These are phyloP conservation scores for Ogataea ganodermae DNA, from an alignment of 805 yeast genomes.

Conservation along the genomic window DNA sequence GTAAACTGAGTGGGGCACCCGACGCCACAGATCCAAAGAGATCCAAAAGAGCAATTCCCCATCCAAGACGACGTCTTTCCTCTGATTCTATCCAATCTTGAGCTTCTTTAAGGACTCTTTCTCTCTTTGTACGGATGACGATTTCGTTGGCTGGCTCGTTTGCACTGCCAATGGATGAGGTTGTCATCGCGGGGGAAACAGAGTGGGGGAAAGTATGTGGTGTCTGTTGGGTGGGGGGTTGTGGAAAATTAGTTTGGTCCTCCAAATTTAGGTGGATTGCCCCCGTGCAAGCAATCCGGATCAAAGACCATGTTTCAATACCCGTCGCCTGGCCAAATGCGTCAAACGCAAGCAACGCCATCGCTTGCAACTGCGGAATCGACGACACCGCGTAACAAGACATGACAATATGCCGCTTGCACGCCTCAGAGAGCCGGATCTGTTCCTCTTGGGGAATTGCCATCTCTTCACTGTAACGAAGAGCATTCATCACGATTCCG, in stretches of 20 bases:
- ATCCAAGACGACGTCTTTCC: slow-evolving; percentile 35
- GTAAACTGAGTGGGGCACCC: slow-evolving; percentile 32
- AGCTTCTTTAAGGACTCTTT: slow-evolving; percentile 24
- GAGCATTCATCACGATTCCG: slow-evolving; percentile 22
- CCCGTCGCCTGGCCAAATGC: slow-evolving; percentile 27
- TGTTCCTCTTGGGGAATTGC: slow-evolving; percentile 3
- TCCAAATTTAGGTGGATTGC: slow-evolving; percentile 24
- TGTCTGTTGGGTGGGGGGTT: background rate
- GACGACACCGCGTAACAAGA: slow-evolving; percentile 25
- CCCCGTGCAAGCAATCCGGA: slow-evolving; percentile 29
- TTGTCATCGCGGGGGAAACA: background rate
- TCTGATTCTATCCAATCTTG: slow-evolving; percentile 42
- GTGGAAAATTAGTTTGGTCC: slow-evolving; percentile 1
- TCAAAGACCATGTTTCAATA: slow-evolving; percentile 30
- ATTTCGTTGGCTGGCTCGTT: background rate
- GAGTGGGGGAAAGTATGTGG: background rate
- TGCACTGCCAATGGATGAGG: slow-evolving; percentile 1
- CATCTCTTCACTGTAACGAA: slow-evolving; percentile 14
- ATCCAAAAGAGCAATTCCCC: slow-evolving; percentile 40
- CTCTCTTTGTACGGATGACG: slow-evolving; percentile 23
- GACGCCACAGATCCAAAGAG: slow-evolving; percentile 40
- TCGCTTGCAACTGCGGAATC: slow-evolving; percentile 27
- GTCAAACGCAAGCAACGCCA: slow-evolving; percentile 27
- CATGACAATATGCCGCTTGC: slow-evolving; percentile 25
- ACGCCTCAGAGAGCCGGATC: slow-evolving; percentile 10